Evolutionary conservation across 306 rosid species (phyloP).

Genomic region (Ammopiptanthus mongolicus): DNA sequence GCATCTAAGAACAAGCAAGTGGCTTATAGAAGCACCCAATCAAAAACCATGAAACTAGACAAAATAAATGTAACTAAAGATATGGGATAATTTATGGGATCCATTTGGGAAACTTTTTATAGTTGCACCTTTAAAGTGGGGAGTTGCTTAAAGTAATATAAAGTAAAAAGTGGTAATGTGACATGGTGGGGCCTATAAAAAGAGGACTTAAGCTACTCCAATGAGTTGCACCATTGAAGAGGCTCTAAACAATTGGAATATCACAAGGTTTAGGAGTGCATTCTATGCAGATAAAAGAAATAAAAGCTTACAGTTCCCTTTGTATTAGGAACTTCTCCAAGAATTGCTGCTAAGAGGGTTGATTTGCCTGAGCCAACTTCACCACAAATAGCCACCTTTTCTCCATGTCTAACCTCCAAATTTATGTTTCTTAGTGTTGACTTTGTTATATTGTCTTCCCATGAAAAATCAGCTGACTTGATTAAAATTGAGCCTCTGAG

Average conservation of each 20-base stretch:
- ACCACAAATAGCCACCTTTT: slow-evolving; percentile 77
- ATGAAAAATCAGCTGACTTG: slow-evolving; percentile 55
- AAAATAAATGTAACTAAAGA: too few relatives aligned
- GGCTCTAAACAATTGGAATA: neutral
- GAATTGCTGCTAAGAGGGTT: slow-evolving; percentile 66
- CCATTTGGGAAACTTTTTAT: too few relatives aligned
- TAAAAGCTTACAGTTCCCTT: slow-evolving; percentile 51
- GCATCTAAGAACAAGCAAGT: too few relatives aligned
- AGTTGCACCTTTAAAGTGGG: too few relatives aligned
- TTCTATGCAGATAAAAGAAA: neutral
- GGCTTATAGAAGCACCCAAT: too few relatives aligned
- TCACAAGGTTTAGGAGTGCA: neutral
- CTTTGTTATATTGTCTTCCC: slow-evolving; percentile 50
- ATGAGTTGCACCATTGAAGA: too few relatives aligned
- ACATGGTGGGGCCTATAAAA: too few relatives aligned
- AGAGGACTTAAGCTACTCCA: too few relatives aligned
- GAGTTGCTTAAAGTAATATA: too few relatives aligned
- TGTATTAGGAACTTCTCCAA: slow-evolving; percentile 56
- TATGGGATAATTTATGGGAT: too few relatives aligned
- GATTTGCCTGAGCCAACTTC: slow-evolving; percentile 92
- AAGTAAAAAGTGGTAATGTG: too few relatives aligned
- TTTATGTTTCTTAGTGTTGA: slow-evolving; percentile 53
- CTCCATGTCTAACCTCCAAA: slow-evolving; percentile 42
- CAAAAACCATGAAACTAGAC: too few relatives aligned
- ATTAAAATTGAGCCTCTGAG: slow-evolving; percentile 30